A percentile compares a stretch with the other conserved stretches of the same genome.
Conservation (phyloP, 2,329 filamentous ascomycete genomes). For the Verticillium nubilum region DNA sequence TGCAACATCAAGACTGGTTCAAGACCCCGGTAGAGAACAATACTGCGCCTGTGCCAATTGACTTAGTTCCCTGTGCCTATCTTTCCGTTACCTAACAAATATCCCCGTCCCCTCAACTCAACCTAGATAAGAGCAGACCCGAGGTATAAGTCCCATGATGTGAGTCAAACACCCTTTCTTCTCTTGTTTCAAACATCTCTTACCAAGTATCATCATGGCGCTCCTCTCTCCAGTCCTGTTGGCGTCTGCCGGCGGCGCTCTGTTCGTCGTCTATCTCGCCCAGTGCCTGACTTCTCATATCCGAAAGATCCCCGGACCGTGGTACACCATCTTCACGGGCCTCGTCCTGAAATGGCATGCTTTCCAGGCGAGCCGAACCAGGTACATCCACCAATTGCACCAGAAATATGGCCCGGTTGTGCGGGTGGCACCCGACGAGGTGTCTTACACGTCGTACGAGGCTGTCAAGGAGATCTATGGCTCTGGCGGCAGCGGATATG, state of each 20-base stretch:
- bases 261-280: conserved; percentile 7
- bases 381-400: conserved; percentile 52
- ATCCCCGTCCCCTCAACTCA: not conserved
- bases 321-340: conserved; percentile 42
- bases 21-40: not conserved
- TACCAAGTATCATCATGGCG: conserved; percentile 9
- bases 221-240: conserved; percentile 13
- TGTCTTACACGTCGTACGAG: conserved; percentile 49
- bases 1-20: not conserved
- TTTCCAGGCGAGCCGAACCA: conserved; percentile 44
- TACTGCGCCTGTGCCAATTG: not conserved
- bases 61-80: not conserved
- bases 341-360: conserved; percentile 51
- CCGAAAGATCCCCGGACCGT: conserved; percentile 42
- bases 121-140: not conserved
- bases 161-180: not conserved
- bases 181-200: not conserved
- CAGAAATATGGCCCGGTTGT: conserved; percentile 50
- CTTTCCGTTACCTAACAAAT: not conserved
- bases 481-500: conserved; percentile 56
- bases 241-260: conserved; percentile 2
- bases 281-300: conserved; percentile 28
- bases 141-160: not conserved
- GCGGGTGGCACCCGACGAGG: conserved; percentile 52
- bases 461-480: conserved; percentile 60